phyloP scores from a whole-genome alignment of 805 yeast genomes.

The Wickerhamiella kurtzmanii region DNA sequence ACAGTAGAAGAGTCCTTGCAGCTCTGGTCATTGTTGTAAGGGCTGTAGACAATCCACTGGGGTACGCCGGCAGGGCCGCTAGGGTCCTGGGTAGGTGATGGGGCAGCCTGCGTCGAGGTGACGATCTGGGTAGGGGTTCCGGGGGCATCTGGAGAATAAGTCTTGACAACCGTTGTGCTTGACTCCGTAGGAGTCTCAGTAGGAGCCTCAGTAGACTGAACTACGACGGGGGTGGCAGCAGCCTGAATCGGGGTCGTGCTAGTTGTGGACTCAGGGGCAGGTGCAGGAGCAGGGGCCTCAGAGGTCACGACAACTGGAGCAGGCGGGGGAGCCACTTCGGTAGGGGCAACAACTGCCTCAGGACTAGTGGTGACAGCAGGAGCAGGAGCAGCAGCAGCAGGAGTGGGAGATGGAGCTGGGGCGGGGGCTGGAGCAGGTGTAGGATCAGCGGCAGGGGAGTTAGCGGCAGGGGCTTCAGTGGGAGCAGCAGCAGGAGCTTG shows the following conservation, averaged over 20 bases:
- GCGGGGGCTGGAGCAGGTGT: conserved; percentile 13
- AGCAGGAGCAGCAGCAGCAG: conserved; percentile 21
- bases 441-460: conserved; percentile 14
- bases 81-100: conserved; percentile 14
- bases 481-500: conserved; percentile 14
- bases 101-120: conserved; percentile 15
- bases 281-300: conserved; percentile 16
- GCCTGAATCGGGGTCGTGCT: conserved; percentile 7
- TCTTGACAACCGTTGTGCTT: conserved; percentile 17
- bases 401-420: conserved; percentile 17
- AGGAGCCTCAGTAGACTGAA: background rate
- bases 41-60: conserved; percentile 31
- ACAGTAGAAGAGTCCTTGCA: conserved; percentile 54
- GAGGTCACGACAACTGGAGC: conserved; percentile 19
- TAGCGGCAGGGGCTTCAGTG: conserved; percentile 9
- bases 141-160: conserved; percentile 17
- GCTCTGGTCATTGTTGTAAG: conserved; percentile 52
- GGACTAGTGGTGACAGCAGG: background rate
- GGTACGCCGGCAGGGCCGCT: conserved; percentile 18
- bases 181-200: conserved; percentile 15
- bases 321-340: conserved; percentile 14
- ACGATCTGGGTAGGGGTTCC: conserved; percentile 18
- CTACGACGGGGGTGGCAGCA: background rate
- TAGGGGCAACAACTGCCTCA: conserved; percentile 17
- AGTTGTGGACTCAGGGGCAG: conserved; percentile 19